These are phyloP conservation scores for Codiaeum variegatum DNA, from an alignment of 441 rosid genomes.

Conservation along the genomic window DNA sequence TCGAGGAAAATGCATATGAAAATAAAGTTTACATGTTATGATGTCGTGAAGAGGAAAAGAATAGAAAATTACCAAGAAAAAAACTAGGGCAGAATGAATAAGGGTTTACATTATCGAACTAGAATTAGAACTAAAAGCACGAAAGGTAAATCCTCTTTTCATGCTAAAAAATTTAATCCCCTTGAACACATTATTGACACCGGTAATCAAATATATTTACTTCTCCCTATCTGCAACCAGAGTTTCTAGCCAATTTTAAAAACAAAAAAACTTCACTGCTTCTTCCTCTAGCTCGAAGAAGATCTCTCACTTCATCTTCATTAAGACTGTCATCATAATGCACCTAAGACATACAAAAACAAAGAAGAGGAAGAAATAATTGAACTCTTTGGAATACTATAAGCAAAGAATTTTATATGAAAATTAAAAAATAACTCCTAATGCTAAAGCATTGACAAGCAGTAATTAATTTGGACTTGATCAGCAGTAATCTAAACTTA, in stretches of 20 bases:
- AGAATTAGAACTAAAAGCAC: too few species aligned
- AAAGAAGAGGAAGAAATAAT: neutral
- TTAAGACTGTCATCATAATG: conserved; percentile 87
- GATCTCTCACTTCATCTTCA: conserved; percentile 49
- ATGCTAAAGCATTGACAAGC: too few species aligned
- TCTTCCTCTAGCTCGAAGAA: conserved; percentile 48
- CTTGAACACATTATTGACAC: too few species aligned
- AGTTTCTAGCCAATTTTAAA: conserved; percentile 56
- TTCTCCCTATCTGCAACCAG: conserved; percentile 79
- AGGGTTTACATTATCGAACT: too few species aligned
- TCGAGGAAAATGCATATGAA: too few species aligned
- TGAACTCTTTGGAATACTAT: neutral
- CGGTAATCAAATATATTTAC: too few species aligned
- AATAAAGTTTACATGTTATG: too few species aligned
- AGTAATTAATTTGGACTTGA: neutral
- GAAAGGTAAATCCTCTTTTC: too few species aligned
- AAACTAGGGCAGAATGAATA: too few species aligned
- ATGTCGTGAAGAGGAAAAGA: too few species aligned
- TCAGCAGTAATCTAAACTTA: conserved; percentile 22
- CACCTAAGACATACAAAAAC: conserved; percentile 42
- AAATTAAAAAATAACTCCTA: neutral
- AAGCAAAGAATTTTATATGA: neutral
- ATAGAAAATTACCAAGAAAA: too few species aligned
- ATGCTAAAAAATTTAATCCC: too few species aligned
- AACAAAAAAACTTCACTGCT: conserved; percentile 36